phyloP scores from a whole-genome alignment of 345 rosid genomes.

The Populus deltoides region DNA sequence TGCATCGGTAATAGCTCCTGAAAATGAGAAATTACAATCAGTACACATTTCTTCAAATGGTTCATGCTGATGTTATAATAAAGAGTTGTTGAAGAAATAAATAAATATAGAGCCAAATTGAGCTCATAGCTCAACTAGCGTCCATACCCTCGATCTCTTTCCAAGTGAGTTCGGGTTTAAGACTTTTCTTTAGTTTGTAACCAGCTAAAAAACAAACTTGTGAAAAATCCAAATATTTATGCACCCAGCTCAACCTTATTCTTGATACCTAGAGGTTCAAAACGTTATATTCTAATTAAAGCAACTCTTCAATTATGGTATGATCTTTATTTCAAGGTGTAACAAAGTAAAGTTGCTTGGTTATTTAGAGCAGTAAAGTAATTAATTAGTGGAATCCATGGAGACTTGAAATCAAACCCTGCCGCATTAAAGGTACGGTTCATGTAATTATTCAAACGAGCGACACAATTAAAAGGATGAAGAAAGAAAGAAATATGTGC shows the following conservation, averaged over 20 bases:
- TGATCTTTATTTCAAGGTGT: neutral
- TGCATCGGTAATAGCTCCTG: constrained; percentile 90
- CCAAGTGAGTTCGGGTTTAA: too few species aligned
- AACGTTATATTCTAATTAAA: too few species aligned
- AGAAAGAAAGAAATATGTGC: neutral
- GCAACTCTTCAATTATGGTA: too few species aligned
- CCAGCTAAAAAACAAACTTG: neutral
- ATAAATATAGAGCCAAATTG: neutral
- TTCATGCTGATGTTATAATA: neutral
- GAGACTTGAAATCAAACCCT: neutral
- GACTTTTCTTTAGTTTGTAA: neutral
- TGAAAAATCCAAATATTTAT: too few species aligned
- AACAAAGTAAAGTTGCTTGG: neutral
- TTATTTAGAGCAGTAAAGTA: neutral
- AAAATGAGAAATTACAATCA: neutral
- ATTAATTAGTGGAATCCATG: neutral
- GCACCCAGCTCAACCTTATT: too few species aligned
- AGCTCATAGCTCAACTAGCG: neutral
- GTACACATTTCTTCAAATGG: neutral
- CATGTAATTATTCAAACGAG: too few species aligned
- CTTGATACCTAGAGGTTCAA: too few species aligned
- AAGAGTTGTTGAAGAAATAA: neutral
- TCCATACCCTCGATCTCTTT: too few species aligned
- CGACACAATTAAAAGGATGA: neutral
- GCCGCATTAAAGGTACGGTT: too few species aligned